Base-by-base conservation (phyloP, 1,284 basidiomycete genomes). In the Pulchroboletus neoregius region DNA sequence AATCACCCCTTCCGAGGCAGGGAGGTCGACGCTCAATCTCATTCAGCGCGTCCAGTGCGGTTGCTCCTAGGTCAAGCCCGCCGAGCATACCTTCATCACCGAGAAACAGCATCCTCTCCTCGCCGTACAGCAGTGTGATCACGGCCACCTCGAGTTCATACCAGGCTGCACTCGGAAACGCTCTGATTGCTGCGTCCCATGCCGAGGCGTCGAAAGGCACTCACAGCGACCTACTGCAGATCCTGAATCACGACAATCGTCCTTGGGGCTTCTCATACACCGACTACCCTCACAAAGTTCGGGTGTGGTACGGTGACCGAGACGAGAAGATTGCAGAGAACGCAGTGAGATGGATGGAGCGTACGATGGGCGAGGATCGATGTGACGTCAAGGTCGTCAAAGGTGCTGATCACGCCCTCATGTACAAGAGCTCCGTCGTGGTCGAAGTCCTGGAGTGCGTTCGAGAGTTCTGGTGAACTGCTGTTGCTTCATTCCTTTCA, bases 261-360 rank as follows among this genome's bases (percentile, higher is more conserved):
- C 83, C 90, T 0, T 91, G 90, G 88, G 88, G 88, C 3, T 91
- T 90, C 66, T 86, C 84, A 23, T 90, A 90, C 58, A 64, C 76
- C 10, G 79, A 91, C 20, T 87, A 96, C 51, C 79, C 80, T 9
- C 84, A 89, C 57, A 74, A 72, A n/a, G 86, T 92, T 39, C 82
- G 81, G 35, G 84, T 98, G 31, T 98, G 93, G 93, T 94, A 94
- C 55, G 95, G 95, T 2, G 87, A 91, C 56, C 79, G 78, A 56
- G 95, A 98, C 65, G 94, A 98, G 67, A 86, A 87, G 66, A 95
- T 99, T 51, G 85, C 85, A 22, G 84, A 94, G 60, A 83, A 87
- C 58, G 87, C 89, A 39, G 87, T 94, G 47, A 71, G 87, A 55
- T 94, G 91, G 87, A 87, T 97, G 88, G 87, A 93, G 66, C 80